Evolutionary conservation across 2,329 filamentous ascomycete species (phyloP).

Genomic region (Fusarium papillatum): DNA sequence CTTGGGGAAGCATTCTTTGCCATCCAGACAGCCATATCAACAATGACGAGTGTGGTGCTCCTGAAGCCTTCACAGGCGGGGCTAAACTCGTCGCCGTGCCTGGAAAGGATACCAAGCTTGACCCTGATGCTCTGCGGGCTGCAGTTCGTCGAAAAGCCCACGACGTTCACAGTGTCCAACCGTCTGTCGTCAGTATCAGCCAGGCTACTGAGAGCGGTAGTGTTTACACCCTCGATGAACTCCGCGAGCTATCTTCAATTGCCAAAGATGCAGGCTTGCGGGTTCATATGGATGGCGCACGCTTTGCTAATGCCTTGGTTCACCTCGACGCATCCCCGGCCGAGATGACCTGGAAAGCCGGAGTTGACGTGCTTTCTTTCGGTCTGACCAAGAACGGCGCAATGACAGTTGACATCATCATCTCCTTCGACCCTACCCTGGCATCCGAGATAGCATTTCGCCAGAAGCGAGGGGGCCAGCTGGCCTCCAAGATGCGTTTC

Average conservation of each 20-base stretch:
- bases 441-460: not conserved
- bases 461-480: not conserved
- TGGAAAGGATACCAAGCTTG: not conserved
- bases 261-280: not conserved
- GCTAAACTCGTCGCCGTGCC: not conserved
- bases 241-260: not conserved
- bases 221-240: slow-evolving; percentile 2
- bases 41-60: not conserved
- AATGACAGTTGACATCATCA: not conserved
- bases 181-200: not conserved
- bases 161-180: slow-evolving; percentile 6
- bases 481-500: not conserved
- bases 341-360: not conserved
- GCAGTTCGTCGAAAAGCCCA: not conserved
- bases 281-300: not conserved
- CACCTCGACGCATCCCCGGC: not conserved
- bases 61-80: not conserved
- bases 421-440: not conserved
- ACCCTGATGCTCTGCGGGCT: not conserved
- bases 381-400: not conserved
- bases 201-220: slow-evolving; percentile 5
- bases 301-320: not conserved
- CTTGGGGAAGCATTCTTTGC: slow-evolving; percentile 5
- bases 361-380: not conserved
- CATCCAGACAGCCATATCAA: not conserved